These are phyloP conservation scores for Lentinula edodes DNA, from an alignment of 768 basidiomycete species.

Conservation along the genomic window DNA sequence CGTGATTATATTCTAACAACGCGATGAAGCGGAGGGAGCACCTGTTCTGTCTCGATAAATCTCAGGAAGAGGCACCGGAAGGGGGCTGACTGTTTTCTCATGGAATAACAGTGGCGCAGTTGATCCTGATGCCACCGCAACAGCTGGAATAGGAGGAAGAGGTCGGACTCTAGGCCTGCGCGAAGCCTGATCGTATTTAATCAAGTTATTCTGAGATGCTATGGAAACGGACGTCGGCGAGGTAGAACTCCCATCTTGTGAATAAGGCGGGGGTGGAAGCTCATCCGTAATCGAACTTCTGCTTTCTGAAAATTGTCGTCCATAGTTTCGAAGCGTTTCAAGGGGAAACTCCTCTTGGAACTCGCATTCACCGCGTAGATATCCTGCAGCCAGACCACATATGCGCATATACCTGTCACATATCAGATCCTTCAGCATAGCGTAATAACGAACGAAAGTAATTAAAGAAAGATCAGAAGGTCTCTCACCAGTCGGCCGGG, in stretches of 20 bases:
- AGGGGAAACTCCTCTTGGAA: constrained; percentile 59
- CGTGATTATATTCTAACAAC: too few species aligned
- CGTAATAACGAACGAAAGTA: too few species aligned
- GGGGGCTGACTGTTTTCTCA: too few species aligned
- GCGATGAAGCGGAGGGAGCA: too few species aligned
- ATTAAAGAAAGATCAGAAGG: too few species aligned
- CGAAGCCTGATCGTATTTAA: neutral
- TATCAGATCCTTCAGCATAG: neutral
- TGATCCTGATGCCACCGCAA: too few species aligned
- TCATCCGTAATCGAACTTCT: constrained; percentile 33
- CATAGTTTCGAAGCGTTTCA: constrained; percentile 72
- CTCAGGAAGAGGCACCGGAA: too few species aligned
- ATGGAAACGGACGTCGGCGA: neutral
- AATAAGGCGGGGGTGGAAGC: constrained; percentile 65
- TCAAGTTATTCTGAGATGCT: neutral
- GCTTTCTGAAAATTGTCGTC: constrained; percentile 28
- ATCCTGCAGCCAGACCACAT: constrained; percentile 65
- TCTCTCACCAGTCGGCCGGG: constrained; percentile 62
- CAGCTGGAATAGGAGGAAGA: neutral
- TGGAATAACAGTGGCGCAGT: too few species aligned
- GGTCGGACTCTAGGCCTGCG: neutral
- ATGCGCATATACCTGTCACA: constrained; percentile 58
- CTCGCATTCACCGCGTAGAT: constrained; percentile 53
- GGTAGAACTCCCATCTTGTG: neutral
- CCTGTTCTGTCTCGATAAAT: too few species aligned